Conservation (phyloP, 805 yeast species). For the Saccharomyces mikatae region DNA sequence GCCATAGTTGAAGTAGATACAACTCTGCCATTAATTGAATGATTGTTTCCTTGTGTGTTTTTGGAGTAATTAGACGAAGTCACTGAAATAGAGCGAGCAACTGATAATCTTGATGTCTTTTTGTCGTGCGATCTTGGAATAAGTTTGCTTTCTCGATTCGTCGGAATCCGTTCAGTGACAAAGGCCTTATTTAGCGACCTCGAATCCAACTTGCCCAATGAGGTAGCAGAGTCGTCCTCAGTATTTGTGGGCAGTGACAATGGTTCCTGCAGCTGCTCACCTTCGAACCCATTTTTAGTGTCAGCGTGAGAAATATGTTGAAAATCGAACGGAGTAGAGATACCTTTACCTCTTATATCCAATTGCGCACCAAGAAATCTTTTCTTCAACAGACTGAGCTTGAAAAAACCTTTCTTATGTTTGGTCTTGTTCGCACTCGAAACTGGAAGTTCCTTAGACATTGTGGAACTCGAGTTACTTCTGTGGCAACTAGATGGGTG, state of each 20-base stretch:
- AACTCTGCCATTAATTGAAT: slow-evolving; percentile 15
- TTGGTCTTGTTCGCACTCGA: neutral
- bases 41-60: neutral
- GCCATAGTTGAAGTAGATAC: slow-evolving; percentile 28
- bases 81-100: slow-evolving; percentile 4
- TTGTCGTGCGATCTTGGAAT: neutral
- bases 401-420: neutral
- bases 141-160: neutral
- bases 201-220: neutral
- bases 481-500: slow-evolving; percentile 6
- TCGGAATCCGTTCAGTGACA: slow-evolving; percentile 11
- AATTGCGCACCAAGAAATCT: neutral
- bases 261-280: neutral
- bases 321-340: slow-evolving; percentile 34
- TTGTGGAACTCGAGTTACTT: neutral
- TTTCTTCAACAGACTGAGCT: neutral
- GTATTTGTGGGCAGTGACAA: neutral
- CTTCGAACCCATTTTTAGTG: slow-evolving; percentile 8
- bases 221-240: neutral
- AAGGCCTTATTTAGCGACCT: slow-evolving; percentile 10
- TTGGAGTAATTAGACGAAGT: slow-evolving; percentile 12
- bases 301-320: slow-evolving; percentile 35
- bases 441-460: neutral
- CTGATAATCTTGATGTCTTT: neutral
- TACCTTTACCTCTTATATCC: slow-evolving; percentile 9